phyloP scores from a whole-genome alignment of 176 grass and related monocot species.

The Pharus latifolius region DNA sequence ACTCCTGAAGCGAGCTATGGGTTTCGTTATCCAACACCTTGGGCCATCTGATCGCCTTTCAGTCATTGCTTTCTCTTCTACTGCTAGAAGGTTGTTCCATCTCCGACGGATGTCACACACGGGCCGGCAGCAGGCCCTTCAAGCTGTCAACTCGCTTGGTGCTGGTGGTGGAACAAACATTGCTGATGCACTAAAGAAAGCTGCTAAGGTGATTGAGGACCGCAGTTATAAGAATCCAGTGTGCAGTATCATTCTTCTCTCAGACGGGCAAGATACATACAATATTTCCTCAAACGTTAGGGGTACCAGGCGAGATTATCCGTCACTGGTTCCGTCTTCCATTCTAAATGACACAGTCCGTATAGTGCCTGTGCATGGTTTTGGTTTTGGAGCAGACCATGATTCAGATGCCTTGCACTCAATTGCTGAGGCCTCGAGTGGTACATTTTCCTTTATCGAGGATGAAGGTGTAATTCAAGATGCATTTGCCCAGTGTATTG shows the following conservation, averaged over 20 bases:
- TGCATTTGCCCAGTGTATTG: constrained; percentile 98
- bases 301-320: constrained; percentile 43
- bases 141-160: constrained; percentile 78
- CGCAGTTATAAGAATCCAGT: constrained; percentile 71
- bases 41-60: constrained; percentile 87
- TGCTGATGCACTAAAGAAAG: constrained; percentile 72
- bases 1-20: constrained; percentile 90
- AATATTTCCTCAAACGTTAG: constrained; percentile 63
- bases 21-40: constrained; percentile 92
- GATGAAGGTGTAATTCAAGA: constrained; percentile 87
- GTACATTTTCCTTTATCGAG: constrained; percentile 97
- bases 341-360: constrained; percentile 29
- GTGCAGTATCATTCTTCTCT: constrained; percentile 90
- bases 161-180: constrained; percentile 94
- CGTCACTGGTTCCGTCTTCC: constrained; percentile 60
- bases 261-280: constrained; percentile 94
- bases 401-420: constrained; percentile 76
- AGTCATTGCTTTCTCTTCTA: constrained; percentile 84
- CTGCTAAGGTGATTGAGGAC: constrained; percentile 77
- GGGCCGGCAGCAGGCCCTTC: constrained; percentile 63
- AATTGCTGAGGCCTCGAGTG: constrained; percentile 77
- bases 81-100: constrained; percentile 66
- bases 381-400: constrained; percentile 87
- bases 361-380: constrained; percentile 64
- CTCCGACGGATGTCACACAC: constrained; percentile 73